Percentiles rank a stretch among this genome's conserved stretches.
Evolutionary conservation across 148 eudicot species (phyloP).

Genomic region (Camellia lanceoleosa): DNA sequence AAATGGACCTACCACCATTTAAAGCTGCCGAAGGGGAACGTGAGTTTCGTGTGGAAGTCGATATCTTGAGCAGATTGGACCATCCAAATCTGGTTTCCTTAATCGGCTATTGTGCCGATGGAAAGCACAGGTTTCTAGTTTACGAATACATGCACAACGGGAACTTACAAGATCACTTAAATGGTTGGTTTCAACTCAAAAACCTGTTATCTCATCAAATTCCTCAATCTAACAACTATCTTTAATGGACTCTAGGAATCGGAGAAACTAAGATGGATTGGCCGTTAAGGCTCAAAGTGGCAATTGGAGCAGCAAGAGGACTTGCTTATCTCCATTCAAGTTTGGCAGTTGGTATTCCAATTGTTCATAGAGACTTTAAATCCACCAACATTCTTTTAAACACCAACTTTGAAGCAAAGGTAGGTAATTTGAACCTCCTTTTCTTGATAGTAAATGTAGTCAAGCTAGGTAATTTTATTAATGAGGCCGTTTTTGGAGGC

Average conservation of each 20-base stretch:
- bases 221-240: neutral
- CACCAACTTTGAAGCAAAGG: conserved; percentile 84
- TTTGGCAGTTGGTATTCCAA: conserved; percentile 87
- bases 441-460: neutral
- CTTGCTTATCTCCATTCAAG: conserved; percentile 95
- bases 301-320: conserved; percentile 92
- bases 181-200: conserved; percentile 40
- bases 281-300: conserved; percentile 86
- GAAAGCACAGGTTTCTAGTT: conserved; percentile 81
- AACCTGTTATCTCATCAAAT: neutral
- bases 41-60: conserved; percentile 94
- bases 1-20: conserved; percentile 78
- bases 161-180: conserved; percentile 87
- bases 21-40: conserved; percentile 90
- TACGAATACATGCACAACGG: conserved; percentile 87
- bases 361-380: conserved; percentile 93
- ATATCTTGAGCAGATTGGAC: conserved; percentile 86
- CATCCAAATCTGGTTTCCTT: conserved; percentile 87
- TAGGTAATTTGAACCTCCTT: conserved; percentile 19
- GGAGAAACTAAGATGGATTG: conserved; percentile 84
- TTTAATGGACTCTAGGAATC: conserved; percentile 30
- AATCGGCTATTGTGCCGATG: conserved; percentile 92
- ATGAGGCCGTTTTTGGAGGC: too few species aligned
- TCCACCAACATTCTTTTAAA: conserved; percentile 87
- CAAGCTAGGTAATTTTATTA: neutral